phyloP scores from a whole-genome alignment of 192 early-diverging fungal species.

The Coemansia sp. region DNA sequence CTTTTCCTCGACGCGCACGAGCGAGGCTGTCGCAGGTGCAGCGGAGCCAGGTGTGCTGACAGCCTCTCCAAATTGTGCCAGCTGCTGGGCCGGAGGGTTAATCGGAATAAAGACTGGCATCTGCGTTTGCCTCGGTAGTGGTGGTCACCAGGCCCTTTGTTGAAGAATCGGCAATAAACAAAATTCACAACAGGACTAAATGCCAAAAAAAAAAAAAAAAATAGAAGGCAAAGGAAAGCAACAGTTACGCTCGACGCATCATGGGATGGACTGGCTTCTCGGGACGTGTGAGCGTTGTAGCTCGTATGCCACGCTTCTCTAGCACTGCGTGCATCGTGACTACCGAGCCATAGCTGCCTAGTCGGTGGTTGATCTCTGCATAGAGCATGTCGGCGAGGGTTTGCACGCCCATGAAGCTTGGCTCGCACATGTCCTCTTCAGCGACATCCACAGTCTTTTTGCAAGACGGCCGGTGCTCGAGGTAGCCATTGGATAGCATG shows the following conservation, averaged over 20 bases:
- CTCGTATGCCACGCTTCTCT: not conserved
- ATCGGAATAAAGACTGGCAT: conserved; percentile 33
- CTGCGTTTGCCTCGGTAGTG: not conserved
- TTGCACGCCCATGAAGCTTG: not conserved
- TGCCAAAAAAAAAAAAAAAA: not conserved
- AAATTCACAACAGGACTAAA: no score
- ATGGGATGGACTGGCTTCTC: not conserved
- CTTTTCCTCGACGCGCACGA: conserved; percentile 29
- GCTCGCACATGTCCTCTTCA: not conserved
- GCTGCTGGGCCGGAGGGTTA: conserved; percentile 13
- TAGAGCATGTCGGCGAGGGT: conserved; percentile 1
- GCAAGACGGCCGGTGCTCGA: not conserved
- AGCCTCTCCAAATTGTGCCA: not conserved
- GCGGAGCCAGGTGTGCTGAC: no score
- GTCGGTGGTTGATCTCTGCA: not conserved
- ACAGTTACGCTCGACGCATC: not conserved
- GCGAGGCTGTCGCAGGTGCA: not conserved
- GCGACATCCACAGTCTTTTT: not conserved
- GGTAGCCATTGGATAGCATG: not conserved
- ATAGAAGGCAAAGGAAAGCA: not conserved
- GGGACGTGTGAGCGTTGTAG: not conserved
- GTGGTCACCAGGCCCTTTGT: not conserved
- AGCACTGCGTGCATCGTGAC: not conserved
- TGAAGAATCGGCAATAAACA: no score
- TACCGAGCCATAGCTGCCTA: conserved; percentile 3